phyloP scores from a whole-genome alignment of 331 rosid genomes.

The Acacia concinna region DNA sequence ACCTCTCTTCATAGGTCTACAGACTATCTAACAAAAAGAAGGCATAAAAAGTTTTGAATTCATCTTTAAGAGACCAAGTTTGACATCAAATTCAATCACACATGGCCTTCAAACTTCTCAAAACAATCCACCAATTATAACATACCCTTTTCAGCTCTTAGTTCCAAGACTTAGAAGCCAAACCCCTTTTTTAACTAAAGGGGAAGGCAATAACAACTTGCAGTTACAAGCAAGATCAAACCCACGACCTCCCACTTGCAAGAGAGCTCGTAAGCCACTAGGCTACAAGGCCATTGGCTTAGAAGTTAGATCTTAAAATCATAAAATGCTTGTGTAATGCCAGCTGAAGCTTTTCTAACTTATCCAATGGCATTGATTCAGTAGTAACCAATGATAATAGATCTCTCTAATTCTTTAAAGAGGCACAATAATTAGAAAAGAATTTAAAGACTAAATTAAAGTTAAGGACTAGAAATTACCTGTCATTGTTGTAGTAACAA shows the following conservation, averaged over 20 bases:
- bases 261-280: too few relatives aligned
- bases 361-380: slow-evolving; percentile 17
- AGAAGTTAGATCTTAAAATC: slow-evolving; percentile 7
- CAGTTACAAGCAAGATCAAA: too few relatives aligned
- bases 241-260: too few relatives aligned
- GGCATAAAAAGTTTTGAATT: background rate
- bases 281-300: too few relatives aligned
- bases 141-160: slow-evolving; percentile 4
- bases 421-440: slow-evolving; percentile 19
- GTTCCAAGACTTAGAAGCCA: slow-evolving; percentile 16
- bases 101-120: slow-evolving; percentile 3
- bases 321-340: slow-evolving; percentile 12
- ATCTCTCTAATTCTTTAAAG: background rate
- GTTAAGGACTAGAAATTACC: slow-evolving; percentile 47
- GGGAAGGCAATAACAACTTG: too few relatives aligned
- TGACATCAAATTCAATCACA: slow-evolving; percentile 20
- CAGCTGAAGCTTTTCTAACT: slow-evolving; percentile 20
- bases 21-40: background rate
- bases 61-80: background rate
- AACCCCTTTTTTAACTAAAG: too few relatives aligned
- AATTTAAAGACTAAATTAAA: background rate
- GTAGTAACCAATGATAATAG: slow-evolving; percentile 13
- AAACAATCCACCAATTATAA: slow-evolving; percentile 13
- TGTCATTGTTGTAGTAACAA: slow-evolving; percentile 48
- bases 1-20: too few relatives aligned